phyloP scores from a whole-genome alignment of 805 yeast species.

The Hanseniaspora lindneri region DNA sequence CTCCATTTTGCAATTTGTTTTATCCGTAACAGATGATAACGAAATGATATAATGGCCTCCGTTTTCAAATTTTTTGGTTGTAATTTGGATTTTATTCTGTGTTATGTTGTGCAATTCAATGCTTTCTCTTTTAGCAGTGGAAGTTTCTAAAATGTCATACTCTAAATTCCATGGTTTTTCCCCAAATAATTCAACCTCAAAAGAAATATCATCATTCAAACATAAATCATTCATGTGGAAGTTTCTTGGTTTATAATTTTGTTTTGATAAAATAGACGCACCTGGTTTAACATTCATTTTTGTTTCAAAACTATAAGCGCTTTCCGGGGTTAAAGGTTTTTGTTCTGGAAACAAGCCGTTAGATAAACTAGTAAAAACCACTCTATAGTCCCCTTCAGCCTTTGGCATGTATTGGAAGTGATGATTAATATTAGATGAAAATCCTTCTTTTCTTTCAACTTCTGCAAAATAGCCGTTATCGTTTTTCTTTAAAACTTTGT shows the following conservation, averaged over 20 bases:
- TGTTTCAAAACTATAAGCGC: slow-evolving; percentile 48
- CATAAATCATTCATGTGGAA: slow-evolving; percentile 31
- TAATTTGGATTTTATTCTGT: slow-evolving; percentile 32
- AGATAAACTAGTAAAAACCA: slow-evolving; percentile 51
- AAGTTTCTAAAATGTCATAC: slow-evolving; percentile 54
- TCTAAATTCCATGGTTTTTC: slow-evolving; percentile 62
- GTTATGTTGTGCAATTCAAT: slow-evolving; percentile 34
- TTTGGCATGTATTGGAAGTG: slow-evolving; percentile 64
- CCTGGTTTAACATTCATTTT: slow-evolving; percentile 59
- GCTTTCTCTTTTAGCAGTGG: slow-evolving; percentile 38
- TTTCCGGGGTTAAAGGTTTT: slow-evolving; percentile 27
- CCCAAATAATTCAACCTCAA: slow-evolving; percentile 60
- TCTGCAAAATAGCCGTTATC: slow-evolving; percentile 27
- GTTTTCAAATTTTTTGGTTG: slow-evolving; percentile 41
- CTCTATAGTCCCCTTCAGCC: slow-evolving; percentile 67
- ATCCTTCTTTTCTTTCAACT: slow-evolving; percentile 30
- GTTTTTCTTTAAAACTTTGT: slow-evolving; percentile 45
- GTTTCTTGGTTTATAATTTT: slow-evolving; percentile 15
- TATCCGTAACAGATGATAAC: slow-evolving; percentile 56
- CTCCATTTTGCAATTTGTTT: slow-evolving; percentile 67
- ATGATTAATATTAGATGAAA: slow-evolving; percentile 36
- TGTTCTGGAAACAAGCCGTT: slow-evolving; percentile 50
- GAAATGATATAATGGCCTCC: slow-evolving; percentile 69
- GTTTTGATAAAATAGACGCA: slow-evolving; percentile 15
- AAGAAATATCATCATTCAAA: slow-evolving; percentile 34